Evolutionary conservation across 1,284 basidiomycete species (phyloP), one percentile per base, ranked within the genome.

Genomic region (Pseudomicrostroma phylloplanum): DNA sequence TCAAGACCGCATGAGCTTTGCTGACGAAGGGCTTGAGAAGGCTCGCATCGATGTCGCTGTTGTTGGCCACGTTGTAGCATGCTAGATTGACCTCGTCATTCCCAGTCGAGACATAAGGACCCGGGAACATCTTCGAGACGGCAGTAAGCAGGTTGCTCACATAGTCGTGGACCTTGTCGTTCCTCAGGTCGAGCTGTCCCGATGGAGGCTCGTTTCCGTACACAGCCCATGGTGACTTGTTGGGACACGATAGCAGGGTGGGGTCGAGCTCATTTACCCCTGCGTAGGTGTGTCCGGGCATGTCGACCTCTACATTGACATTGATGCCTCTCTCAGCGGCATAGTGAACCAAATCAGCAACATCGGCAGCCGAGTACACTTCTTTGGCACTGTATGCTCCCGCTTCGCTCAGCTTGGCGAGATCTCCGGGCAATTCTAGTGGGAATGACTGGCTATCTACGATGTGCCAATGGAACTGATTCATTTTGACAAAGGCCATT

Each of bases 401-500:
- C 21, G 84, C 83, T 21, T 79, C 70, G 0, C 88, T 81, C 1
- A 92, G 80, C 61, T 88, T 84, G 1, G 84, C 82, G 75, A 85
- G 87, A 25, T 62, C 55, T 39, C 90, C 79, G 39, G 84, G 42
- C 17, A 80, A 69, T 1, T 63, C 81, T 17, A 91, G 82, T 0
- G 90, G 89, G 83, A 89, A 92, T 63, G 86, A 87, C 60, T 70
- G 69, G 1, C 71, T 65, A 55, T 78, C 74, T 13, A 88, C 87
- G 57, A 89, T 83, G 73, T 91, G 89, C 89, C 88, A 90, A 76
- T 91, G 89, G 80, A 90, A 86, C 66, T 67, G 62, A 63, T 82
- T 76, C 58, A 90, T 86, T 82, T 96, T 96, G 68, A 89, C 88
- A 84, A 85, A 86, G 64, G 87, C 87, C 90, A 92, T 92, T 1